A percentile compares a stretch with the other conserved stretches of the same genome.
Conservation (phyloP, 768 basidiomycete genomes). For the Phaeolepiota aurea region DNA sequence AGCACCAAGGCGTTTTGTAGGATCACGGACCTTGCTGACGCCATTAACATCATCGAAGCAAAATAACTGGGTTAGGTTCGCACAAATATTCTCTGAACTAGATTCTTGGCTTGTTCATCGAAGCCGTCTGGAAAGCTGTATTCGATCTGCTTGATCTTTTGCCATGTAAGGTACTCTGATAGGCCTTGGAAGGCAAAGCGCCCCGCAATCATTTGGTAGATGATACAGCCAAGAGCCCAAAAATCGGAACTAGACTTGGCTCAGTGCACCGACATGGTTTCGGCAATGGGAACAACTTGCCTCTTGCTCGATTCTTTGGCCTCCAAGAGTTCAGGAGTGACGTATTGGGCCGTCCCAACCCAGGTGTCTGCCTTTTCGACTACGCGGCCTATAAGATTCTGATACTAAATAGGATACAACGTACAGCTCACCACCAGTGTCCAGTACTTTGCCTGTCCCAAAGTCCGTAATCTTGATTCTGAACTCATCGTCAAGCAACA, state of each 20-base stretch:
- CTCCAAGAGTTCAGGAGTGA: slow-evolving; percentile 79
- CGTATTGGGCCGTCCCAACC: slow-evolving; percentile 88
- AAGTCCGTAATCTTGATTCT: slow-evolving; percentile 96
- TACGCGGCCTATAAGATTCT: too few relatives aligned
- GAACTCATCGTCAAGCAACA: slow-evolving; percentile 80
- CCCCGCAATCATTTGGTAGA: slow-evolving; percentile 90
- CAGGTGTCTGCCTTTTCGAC: slow-evolving; percentile 56
- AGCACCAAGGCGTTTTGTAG: slow-evolving; percentile 52
- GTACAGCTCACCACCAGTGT: slow-evolving; percentile 37
- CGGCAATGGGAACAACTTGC: too few relatives aligned
- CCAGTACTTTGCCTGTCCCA: slow-evolving; percentile 79
- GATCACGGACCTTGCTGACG: slow-evolving; percentile 43
- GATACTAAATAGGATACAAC: too few relatives aligned
- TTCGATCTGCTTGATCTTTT: slow-evolving; percentile 84
- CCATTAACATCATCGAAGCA: slow-evolving; percentile 2
- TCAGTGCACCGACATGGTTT: too few relatives aligned
- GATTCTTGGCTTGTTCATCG: slow-evolving; percentile 71
- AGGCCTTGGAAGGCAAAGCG: slow-evolving; percentile 86
- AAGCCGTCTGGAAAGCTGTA: slow-evolving; percentile 86
- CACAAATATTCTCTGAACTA: slow-evolving; percentile 74
- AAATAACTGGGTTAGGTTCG: slow-evolving; percentile 11
- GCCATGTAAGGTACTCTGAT: slow-evolving; percentile 91
- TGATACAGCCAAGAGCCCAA: slow-evolving; percentile 92
- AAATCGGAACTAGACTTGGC: slow-evolving; percentile 83
- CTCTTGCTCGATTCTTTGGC: slow-evolving; percentile 67